Evolutionary conservation across 2,329 filamentous ascomycete species (phyloP), one percentile per base, ranked within the genome.

Genomic region (Aspergillus unguis): DNA sequence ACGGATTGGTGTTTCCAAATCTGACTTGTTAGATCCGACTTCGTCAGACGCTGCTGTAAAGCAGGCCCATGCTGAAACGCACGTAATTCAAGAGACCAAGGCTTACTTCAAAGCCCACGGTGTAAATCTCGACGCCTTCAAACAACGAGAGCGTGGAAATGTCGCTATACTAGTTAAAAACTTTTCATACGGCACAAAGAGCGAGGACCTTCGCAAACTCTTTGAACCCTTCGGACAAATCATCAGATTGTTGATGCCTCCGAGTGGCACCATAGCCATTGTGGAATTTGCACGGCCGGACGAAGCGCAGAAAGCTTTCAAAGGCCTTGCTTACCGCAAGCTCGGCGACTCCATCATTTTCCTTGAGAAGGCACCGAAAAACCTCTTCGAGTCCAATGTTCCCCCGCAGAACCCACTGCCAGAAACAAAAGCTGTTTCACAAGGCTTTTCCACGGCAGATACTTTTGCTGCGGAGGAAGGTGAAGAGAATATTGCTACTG

Each of bases 31-130:
- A 42, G 92, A 99, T 73, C 94, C 92, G n/a, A 96, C 92, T 3
- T 96, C 90, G 54, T 85, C 92, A 51, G 91, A 96, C 72, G 91
- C 92, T 54, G 92, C 90, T 41, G 88, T 99, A 52, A 96, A 95
- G 77, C 94, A 97, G 77, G 94, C 94, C 7, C 88, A 96, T 70
- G 94, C 92, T 40, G 94, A 99, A 77, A 97, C 92, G 25, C 88
- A 94, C 58, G 84, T 96, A 61, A 97, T 99, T 53, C 90, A 96
- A 74, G 94, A 97, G 71, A 96, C 91, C 2, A 97, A 96, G 72
- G 80, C 87, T 7, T 99, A 95, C 73, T 96, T 99, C 67, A 79
- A 82, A 48, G 82, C 86, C 41, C 90, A 96, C 59, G 92, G 92
- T 33, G 88, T 97, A 25, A 90, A 97, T 71, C 79, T 99, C 43